A percentile compares a stretch with the other conserved stretches of the same genome.
phyloP scores from a whole-genome alignment of 768 basidiomycete genomes.

The Guyanaporus albipodus region DNA sequence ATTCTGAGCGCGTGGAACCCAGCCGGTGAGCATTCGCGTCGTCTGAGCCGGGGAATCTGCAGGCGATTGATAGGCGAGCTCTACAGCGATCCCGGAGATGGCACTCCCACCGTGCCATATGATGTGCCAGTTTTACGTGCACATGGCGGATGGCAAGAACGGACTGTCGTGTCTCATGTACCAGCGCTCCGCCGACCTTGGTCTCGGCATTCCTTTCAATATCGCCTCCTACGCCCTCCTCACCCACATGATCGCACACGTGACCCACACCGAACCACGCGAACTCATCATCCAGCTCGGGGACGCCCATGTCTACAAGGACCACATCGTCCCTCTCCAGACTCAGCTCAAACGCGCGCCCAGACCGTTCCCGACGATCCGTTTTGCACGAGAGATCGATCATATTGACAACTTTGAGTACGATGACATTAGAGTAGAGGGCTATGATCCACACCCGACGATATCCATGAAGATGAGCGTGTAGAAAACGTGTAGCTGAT shows the following conservation, averaged over 20 bases:
- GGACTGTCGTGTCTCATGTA: conserved; percentile 94
- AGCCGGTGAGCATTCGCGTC: conserved; percentile 54
- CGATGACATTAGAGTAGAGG: conserved; percentile 82
- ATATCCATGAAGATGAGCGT: conserved; percentile 98
- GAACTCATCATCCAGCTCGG: conserved; percentile 96
- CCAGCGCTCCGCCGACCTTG: conserved; percentile 95
- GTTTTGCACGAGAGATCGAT: conserved; percentile 61
- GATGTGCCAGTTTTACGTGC: conserved; percentile 99
- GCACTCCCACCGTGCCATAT: conserved; percentile 98
- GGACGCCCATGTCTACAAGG: conserved; percentile 93
- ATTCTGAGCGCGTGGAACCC: conserved; percentile 98
- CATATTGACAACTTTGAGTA: conserved; percentile 79
- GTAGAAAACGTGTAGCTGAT: conserved; percentile 28
- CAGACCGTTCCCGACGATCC: conserved; percentile 75
- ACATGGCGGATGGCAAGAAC: conserved; percentile 67
- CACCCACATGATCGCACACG: conserved; percentile 95
- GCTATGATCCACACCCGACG: conserved; percentile 77
- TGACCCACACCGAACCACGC: conserved; percentile 81
- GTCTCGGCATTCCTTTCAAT: conserved; percentile 98
- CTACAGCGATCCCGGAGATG: conserved; percentile 87
- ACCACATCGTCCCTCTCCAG: conserved; percentile 86
- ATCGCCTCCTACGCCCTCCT: conserved; percentile 98
- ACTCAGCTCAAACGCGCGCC: conserved; percentile 78
- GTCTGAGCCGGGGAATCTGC: neutral
- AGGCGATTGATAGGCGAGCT: neutral